These are phyloP conservation scores for Chlorella sp. DNA, from an alignment of 139 green algal species.

Conservation along the genomic window DNA sequence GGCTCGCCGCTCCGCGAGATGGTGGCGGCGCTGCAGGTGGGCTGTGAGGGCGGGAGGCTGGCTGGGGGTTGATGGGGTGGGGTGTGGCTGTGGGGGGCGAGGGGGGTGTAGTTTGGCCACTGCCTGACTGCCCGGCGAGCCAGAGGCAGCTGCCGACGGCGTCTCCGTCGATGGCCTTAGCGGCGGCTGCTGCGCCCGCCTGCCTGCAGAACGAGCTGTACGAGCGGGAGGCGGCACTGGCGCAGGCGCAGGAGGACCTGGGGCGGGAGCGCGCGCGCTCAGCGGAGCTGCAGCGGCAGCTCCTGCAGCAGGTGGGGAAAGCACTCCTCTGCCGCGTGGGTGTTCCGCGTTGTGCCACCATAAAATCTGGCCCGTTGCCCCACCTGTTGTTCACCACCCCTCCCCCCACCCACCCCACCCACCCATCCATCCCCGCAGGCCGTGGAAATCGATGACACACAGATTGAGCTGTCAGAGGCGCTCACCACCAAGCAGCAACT, in stretches of 20 bases:
- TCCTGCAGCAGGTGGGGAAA: conserved; percentile 26
- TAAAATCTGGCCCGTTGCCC: too few species aligned
- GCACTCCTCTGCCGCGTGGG: too few species aligned
- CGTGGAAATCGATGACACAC: conserved; percentile 39
- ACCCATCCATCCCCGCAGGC: conserved; percentile 9
- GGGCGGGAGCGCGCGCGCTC: conserved; percentile 6
- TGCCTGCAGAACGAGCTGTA: conserved; percentile 17
- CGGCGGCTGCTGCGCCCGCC: too few species aligned
- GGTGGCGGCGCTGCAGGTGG: conserved; percentile 2
- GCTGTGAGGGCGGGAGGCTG: neutral
- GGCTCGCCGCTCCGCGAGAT: conserved; percentile 5
- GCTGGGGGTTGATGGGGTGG: neutral
- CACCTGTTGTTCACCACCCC: too few species aligned
- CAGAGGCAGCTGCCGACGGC: too few species aligned
- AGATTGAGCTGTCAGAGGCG: conserved; percentile 11
- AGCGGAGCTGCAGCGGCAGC: conserved; percentile 27
- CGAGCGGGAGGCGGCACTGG: conserved; percentile 27
- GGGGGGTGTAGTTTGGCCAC: too few species aligned
- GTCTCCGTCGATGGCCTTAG: too few species aligned
- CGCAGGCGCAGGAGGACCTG: conserved; percentile 29
- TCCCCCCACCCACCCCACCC: neutral
- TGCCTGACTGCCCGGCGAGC: too few species aligned
- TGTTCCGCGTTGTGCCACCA: too few species aligned
- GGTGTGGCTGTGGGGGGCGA: too few species aligned
- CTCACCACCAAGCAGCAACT: conserved; percentile 15